A percentile compares a stretch with the other conserved stretches of the same genome.
phyloP scores from a whole-genome alignment of 2,329 filamentous ascomycete species.

The Cladophialophora psammophila region DNA sequence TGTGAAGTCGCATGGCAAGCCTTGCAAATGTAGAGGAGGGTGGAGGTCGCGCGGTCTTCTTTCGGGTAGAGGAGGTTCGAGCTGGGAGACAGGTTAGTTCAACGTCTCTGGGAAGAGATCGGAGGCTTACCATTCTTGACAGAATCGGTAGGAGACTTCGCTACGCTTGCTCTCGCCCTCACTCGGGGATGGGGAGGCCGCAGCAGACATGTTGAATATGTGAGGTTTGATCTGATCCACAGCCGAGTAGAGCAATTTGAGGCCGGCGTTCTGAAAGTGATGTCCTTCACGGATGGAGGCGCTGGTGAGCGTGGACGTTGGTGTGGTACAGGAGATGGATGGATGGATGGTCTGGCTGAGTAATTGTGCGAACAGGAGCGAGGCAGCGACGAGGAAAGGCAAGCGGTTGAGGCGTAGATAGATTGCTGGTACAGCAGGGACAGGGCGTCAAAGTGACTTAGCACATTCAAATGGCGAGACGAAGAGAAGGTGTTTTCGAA shows the following conservation, averaged over 20 bases:
- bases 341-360: neutral
- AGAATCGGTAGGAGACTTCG: conserved; percentile 94
- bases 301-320: neutral
- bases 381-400: neutral
- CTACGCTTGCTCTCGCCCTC: conserved; percentile 49
- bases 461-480: neutral
- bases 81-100: conserved; percentile 52
- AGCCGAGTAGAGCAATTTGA: neutral
- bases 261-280: neutral
- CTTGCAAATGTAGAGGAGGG: conserved; percentile 92
- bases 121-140: conserved; percentile 80
- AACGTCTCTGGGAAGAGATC: neutral
- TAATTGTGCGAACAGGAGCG: neutral
- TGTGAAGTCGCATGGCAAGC: conserved; percentile 92
- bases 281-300: neutral
- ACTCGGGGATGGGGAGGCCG: conserved; percentile 52
- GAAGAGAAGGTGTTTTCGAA: neutral
- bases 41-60: conserved; percentile 84
- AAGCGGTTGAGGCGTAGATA: neutral
- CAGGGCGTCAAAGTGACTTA: neutral
- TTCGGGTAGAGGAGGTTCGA: conserved; percentile 98
- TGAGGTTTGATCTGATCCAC: neutral
- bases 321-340: neutral
- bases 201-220: conserved; percentile 35
- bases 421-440: neutral